These are phyloP conservation scores for Cyphellophora attinorum DNA, from an alignment of 2,329 filamentous ascomycete species.

Conservation along the genomic window DNA sequence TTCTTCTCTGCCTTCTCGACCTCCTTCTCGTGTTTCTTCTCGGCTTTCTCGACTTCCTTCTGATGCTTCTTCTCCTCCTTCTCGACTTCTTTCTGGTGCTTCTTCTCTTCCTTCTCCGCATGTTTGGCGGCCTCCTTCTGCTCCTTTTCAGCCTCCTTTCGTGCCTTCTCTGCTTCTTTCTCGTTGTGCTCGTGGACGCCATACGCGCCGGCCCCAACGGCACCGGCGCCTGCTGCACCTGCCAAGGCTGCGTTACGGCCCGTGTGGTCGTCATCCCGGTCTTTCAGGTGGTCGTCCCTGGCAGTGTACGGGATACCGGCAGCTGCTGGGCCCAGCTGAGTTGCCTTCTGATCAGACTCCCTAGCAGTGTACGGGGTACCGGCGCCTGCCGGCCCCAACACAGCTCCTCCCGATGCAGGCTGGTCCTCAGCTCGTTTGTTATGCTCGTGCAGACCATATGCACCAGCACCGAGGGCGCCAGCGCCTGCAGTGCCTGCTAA, in stretches of 20 bases:
- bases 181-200: slow-evolving; percentile 12
- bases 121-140: slow-evolving; percentile 9
- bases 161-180: slow-evolving; percentile 9
- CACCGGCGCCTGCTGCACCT: slow-evolving; percentile 8
- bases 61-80: slow-evolving; percentile 8
- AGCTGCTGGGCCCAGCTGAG: not conserved
- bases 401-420: not conserved
- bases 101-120: slow-evolving; percentile 8
- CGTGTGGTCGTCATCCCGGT: slow-evolving; percentile 7
- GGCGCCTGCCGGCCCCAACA: not conserved
- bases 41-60: slow-evolving; percentile 3
- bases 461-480: slow-evolving; percentile 2
- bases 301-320: not conserved
- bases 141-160: slow-evolving; percentile 11
- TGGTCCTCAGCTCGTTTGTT: slow-evolving; percentile 1
- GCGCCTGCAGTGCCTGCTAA: not conserved
- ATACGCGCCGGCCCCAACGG: slow-evolving; percentile 7
- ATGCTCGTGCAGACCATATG: slow-evolving; percentile 7
- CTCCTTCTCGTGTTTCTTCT: slow-evolving; percentile 9
- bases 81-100: slow-evolving; percentile 9
- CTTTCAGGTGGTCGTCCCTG: not conserved
- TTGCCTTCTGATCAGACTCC: not conserved
- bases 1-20: slow-evolving; percentile 9
- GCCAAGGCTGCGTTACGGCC: slow-evolving; percentile 7
- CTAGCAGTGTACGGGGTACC: not conserved